Percentiles rank a stretch among this genome's conserved stretches.
These are phyloP conservation scores for Dillenia turbinata DNA, from an alignment of 164 flowering plant species.

Conservation along the genomic window DNA sequence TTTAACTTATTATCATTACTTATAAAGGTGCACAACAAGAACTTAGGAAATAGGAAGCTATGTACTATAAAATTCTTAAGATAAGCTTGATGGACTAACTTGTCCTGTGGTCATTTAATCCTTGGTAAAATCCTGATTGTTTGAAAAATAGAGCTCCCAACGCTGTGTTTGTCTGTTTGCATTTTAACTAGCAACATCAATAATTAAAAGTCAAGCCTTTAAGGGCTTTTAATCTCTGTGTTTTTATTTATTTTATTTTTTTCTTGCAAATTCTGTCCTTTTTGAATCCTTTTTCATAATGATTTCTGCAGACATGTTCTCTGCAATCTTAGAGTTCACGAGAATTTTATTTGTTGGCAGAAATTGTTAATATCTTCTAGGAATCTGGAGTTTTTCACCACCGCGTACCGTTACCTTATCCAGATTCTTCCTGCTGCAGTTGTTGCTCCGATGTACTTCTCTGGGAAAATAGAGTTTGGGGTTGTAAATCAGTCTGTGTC, in stretches of 20 bases:
- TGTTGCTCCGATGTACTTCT: conserved; percentile 98
- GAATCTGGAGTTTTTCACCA: conserved; percentile 95
- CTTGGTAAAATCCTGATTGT: no score
- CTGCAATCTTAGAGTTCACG: conserved; percentile 4
- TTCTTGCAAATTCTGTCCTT: not conserved
- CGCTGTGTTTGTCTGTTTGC: no score
- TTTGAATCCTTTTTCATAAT: not conserved
- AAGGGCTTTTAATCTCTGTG: not conserved
- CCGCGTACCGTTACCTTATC: conserved; percentile 92
- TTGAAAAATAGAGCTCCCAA: no score
- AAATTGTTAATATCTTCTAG: conserved; percentile 83
- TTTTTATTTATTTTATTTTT: conserved; percentile 9
- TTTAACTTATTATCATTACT: no score
- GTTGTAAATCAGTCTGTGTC: conserved; percentile 98
- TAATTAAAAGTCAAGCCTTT: no score
- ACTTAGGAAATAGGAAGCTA: no score
- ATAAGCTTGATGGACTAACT: no score
- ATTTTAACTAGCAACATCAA: no score
- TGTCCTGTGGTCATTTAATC: no score
- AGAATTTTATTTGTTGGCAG: conserved; percentile 40
- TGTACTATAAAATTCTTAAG: no score
- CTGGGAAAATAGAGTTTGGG: conserved; percentile 97
- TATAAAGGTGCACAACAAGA: no score
- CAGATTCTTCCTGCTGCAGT: conserved; percentile 99
- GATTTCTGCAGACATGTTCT: not conserved